These are phyloP conservation scores for Colletotrichum lini DNA, from an alignment of 2,329 filamentous ascomycete genomes.

Conservation along the genomic window DNA sequence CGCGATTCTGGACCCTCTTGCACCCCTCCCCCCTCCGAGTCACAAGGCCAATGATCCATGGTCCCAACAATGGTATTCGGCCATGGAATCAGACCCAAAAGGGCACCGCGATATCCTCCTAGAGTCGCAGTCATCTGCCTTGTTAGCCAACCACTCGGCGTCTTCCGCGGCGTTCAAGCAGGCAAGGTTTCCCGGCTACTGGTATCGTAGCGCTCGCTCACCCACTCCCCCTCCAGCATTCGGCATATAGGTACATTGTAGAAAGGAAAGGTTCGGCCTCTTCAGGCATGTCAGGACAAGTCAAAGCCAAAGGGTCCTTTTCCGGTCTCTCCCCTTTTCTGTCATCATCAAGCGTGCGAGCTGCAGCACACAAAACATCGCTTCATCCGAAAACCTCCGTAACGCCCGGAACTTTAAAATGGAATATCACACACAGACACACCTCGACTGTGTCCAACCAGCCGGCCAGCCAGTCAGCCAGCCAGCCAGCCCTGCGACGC, in stretches of 20 bases:
- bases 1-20: slow-evolving; percentile 1
- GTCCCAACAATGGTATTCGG: background rate
- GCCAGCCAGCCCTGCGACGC: slow-evolving; percentile 20
- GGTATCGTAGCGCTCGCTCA: background rate
- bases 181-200: background rate
- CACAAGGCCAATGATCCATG: slow-evolving; percentile 3
- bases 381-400: slow-evolving; percentile 34
- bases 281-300: background rate
- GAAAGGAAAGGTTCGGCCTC: slow-evolving; percentile 6
- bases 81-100: slow-evolving; percentile 4
- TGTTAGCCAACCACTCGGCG: slow-evolving; percentile 13
- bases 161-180: slow-evolving; percentile 1
- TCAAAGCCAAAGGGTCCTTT: slow-evolving; percentile 28
- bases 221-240: background rate
- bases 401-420: slow-evolving; percentile 27
- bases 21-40: background rate
- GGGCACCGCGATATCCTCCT: background rate
- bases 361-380: slow-evolving; percentile 41
- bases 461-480: too few relatives aligned
- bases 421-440: slow-evolving; percentile 3
- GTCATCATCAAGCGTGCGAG: slow-evolving; percentile 38
- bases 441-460: slow-evolving; percentile 5
- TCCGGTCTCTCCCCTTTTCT: background rate
- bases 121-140: slow-evolving; percentile 5
- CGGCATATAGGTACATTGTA: background rate